Base-by-base conservation (phyloP, 2,329 filamentous ascomycete species). In the Talaromyces sp. region DNA sequence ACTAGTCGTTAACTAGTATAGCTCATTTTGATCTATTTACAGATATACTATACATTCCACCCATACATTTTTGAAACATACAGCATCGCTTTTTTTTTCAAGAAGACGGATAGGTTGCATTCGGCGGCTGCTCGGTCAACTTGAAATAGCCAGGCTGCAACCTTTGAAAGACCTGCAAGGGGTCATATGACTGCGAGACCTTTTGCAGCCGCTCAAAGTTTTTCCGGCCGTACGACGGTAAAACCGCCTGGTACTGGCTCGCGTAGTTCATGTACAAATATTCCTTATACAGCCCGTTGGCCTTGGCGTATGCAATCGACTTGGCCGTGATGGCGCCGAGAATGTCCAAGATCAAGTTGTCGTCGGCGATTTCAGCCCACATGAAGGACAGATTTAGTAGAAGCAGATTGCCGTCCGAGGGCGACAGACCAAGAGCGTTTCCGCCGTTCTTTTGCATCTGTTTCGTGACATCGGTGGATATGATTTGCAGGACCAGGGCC, bases 191-290 rank as follows among this genome's bases (percentile, higher is more conserved):
- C 40, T 61, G 61, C 16, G 72, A 71, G 9, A 78, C 65, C 3
- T 61, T 61, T 61, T 69, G 62, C 68, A 80, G 57, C 56, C 64
- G 70, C 30, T 66, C 59, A 42, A 72, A 65, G 56, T 77, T 81
- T 8, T 62, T 67, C n/a, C 62, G 52, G 1, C 79, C 79, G 63
- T 81, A 83, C 34, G 75, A 74, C 4, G 68, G 61, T 44, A 82
- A 66, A 1, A 77, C 73, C 63, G 76, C 73, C 65, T 83, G 78
- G 61, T 70, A 77, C 67, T 73, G 70, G 59, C 72, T 73, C 6
- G 79, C 80, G 62, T 82, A 81, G 66, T 82, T 82, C 75, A 81
- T 77, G 65, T 81, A 82, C 28, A 79, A 64, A 61, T 72, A 82
- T 34, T 69, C 61, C 12, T 70, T 65, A 34, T 65, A 63, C 5